These are phyloP conservation scores for Coemansia umbellata DNA, from an alignment of 192 early-diverging fungal genomes.

Conservation along the genomic window DNA sequence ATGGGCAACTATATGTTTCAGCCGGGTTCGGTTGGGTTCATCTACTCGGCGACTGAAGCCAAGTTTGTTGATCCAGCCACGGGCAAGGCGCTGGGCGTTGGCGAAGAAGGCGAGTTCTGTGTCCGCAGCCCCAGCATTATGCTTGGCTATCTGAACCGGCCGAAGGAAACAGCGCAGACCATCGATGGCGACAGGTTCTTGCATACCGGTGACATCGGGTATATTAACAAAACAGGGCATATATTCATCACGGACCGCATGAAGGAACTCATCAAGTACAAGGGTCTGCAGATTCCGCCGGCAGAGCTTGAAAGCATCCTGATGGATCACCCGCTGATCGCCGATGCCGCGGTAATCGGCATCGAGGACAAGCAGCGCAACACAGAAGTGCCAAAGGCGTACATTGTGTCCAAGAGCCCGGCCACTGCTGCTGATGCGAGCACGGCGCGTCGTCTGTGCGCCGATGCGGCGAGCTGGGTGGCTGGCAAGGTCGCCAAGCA, in stretches of 20 bases:
- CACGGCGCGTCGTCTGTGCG: background rate
- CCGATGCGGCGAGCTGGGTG: conserved; percentile 15
- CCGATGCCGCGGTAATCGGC: conserved; percentile 67
- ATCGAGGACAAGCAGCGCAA: conserved; percentile 52
- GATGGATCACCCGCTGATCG: conserved; percentile 60
- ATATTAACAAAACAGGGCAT: conserved; percentile 59
- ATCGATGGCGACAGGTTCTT: conserved; percentile 74
- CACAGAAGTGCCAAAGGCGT: conserved; percentile 76
- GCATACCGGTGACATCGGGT: conserved; percentile 77
- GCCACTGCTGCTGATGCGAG: background rate
- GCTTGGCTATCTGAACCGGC: conserved; percentile 78
- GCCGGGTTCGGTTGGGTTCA: conserved; percentile 64
- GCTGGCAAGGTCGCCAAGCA: conserved; percentile 21
- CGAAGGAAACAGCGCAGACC: conserved; percentile 61
- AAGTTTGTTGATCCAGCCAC: conserved; percentile 74
- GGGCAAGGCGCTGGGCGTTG: conserved; percentile 49
- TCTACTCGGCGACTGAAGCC: conserved; percentile 69
- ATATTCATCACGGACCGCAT: conserved; percentile 65
- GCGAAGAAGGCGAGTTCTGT: conserved; percentile 76
- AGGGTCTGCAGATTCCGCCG: conserved; percentile 73
- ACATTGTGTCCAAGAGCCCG: conserved; percentile 51
- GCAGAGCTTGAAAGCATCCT: conserved; percentile 80
- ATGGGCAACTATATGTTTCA: conserved; percentile 7
- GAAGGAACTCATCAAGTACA: conserved; percentile 94
- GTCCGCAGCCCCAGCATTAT: conserved; percentile 79